Base-by-base conservation (phyloP, 179 eudicot genomes). In the Silene coronaria region DNA sequence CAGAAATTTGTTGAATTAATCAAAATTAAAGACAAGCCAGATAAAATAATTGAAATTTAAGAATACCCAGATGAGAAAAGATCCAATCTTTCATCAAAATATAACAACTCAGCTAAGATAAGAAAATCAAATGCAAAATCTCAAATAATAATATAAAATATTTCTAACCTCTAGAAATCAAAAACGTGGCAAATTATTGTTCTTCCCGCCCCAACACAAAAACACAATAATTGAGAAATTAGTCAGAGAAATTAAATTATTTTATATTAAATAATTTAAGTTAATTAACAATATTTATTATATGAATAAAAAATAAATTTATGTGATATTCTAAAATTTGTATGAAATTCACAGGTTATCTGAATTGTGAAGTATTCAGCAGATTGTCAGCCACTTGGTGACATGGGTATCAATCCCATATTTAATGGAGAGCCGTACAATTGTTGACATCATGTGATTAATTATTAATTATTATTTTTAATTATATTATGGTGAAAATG, bases 361-460 rank as follows among this genome's bases (percentile, higher is more conserved):
- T 55, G 59, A 55, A 55, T 55, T 4, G 59, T 45, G 51, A 45
- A 45, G 51, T 11, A 45, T 60, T 60, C 28, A 60, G 26, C 64
- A 62, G n/a, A 62, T 27, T 62, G 34, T 27, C 2, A 62, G 70
- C 45, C 46, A 65, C 24, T 65, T 17, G 70, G 23, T 65, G 70
- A 65, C 45, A 0, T 65, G 70, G 70, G 32, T 16, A 11, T 14
- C 7, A 32, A 32, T 65, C 22, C 46, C 46, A 65, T 27, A n/a
- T 17, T 32, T 7, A n/a, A 26, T 65, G 70, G 0, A 65, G 36
- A 65, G 70, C 70, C 70, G 23, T 65, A 65, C 70, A 65, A 65
- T 2, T 65, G 46, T 65, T 45, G 16, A 32, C 45, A 32, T 30
- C 70, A 55, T 2, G 22, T 30, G 11, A 64, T 23, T 12, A 62